Evolutionary conservation across 495 filamentous ascomycete genomes (phyloP), one percentile per base, ranked within the genome.

Genomic region (Tuber borchii): DNA sequence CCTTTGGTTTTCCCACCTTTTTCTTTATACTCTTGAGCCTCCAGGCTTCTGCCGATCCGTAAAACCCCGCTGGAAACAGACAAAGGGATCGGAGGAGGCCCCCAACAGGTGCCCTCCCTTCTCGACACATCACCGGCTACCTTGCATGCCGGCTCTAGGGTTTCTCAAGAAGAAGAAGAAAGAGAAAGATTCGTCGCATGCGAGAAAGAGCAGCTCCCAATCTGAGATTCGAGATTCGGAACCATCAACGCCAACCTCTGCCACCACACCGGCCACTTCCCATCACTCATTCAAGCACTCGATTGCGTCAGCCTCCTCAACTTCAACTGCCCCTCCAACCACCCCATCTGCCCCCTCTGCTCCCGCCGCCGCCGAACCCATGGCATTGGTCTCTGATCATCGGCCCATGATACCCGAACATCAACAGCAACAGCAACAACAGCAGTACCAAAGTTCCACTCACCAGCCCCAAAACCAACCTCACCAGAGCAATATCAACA

Each of bases 121-220:
- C 79, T 81, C 79, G 70, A 81, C 56, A 81, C 61, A 81, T 79
- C 73, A 45, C 77, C 77, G 80, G 80, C 68, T 71, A 82, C 80
- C 81, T 82, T 77, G 80, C 76, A 93, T 93, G 91, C 91, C 90
- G 87, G 88, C 85, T 81, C 87, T 93, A 85, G 92, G 93, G 78
- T 91, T 97, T 82, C 89, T 99, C 83, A 99, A 97, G 89, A 97
- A 97, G 90, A 90, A 93, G 88, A 96, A 95, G 86, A 97, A 93
- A 90, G 91, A 93, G 84, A 88, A 88, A 83, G 87, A 89, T 83
- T 79, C 81, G 75, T 76, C 75, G 76, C 81, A 80, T 77, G 75
- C 76, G 73, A 83, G 78, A 79, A 80, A 80, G 76, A 79, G 78
- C 73, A 83, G 81, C 78, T 81, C 81, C 76, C 81, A 82, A 73